Percentiles rank a stretch among this genome's conserved stretches.
phyloP scores from a whole-genome alignment of 2,329 filamentous ascomycete genomes.

The Cadophora malorum region DNA sequence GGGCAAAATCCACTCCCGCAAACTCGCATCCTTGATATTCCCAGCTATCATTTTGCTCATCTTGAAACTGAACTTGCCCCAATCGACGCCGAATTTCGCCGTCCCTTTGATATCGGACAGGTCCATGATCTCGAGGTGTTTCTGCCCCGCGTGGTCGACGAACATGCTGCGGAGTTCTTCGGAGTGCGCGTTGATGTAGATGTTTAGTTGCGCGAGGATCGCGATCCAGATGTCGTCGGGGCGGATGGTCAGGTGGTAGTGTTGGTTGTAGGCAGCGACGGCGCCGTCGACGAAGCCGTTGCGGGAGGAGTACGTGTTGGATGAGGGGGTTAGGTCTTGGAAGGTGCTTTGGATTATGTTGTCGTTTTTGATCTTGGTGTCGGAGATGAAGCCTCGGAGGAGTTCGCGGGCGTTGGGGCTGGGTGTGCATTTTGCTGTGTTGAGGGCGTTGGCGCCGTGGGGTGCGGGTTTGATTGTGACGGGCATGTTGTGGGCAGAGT shows the following conservation, averaged over 20 bases:
- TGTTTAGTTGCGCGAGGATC: conserved; percentile 55
- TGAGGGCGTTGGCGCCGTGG: conserved; percentile 19
- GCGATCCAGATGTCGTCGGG: conserved; percentile 61
- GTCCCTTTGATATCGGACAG: conserved; percentile 24
- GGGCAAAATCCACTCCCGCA: conserved; percentile 58
- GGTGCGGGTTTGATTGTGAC: conserved; percentile 25
- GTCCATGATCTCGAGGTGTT: conserved; percentile 42
- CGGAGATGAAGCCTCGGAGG: background rate
- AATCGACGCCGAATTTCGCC: conserved; percentile 21
- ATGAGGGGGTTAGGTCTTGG: conserved; percentile 21
- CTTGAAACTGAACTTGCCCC: conserved; percentile 23
- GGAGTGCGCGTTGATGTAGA: conserved; percentile 54
- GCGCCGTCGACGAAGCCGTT: conserved; percentile 26
- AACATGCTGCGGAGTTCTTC: conserved; percentile 53
- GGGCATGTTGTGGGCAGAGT: conserved; percentile 8
- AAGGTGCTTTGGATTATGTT: conserved; percentile 40
- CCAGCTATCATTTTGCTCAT: conserved; percentile 50
- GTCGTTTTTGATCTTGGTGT: conserved; percentile 7
- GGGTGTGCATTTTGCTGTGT: too few relatives aligned
- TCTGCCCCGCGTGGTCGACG: conserved; percentile 51
- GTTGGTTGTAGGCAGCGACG: conserved; percentile 35
- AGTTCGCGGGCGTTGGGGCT: background rate
- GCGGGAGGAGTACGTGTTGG: conserved; percentile 33
- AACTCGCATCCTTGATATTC: conserved; percentile 49
- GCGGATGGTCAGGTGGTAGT: conserved; percentile 54